Base-by-base conservation (phyloP, 164 flowering plant genomes). In the Piper longum region DNA sequence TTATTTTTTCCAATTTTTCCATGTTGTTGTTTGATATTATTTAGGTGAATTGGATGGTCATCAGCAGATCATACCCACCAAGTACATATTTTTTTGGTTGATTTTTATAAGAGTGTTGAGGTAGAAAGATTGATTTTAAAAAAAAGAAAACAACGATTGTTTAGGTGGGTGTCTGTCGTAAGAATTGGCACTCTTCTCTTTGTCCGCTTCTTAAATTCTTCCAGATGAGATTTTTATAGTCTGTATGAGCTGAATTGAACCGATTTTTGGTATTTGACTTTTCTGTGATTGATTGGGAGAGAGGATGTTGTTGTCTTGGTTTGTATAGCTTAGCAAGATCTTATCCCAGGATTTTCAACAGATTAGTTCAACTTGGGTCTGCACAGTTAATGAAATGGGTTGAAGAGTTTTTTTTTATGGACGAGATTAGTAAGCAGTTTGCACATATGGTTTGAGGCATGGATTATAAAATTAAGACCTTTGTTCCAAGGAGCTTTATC, bases 121-220 rank as follows among this genome's bases (percentile, higher is more conserved):
- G 48, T 44, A 26, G 69, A 70, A 74, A n/a, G 57, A 6, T 41
- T 63, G 73, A 68, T 54, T 5, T 48, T 5, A 3, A 0, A 9
- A 0, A 9, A 9, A 2, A 48, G 52, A 48, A 48, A 48, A 48
- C 52, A 48, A 48, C 52, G 14, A 5, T 5, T 2, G 52, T 48
- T 48, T 48, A 48, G 52, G 52, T 48, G 52, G 52, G 67, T 64
- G 64, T 58, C 52, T 2, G 0, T 8, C 62, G 54, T 61, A 18
- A 18, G 63, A 57, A 14, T n/a, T 4, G 62, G 61, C 42, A 17
- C 16, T 59, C 16, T 61, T 17, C 11, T 16, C 59, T 56, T 26
- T 56, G 36, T 56, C 7, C 7, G 39, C 59, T 26, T 56, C 19
- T 17, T 5, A 56, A 56, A 56, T 56, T 56, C 59, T 56, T 19